These are phyloP conservation scores for Annona cherimola DNA, from an alignment of 164 flowering plant genomes.

Conservation along the genomic window DNA sequence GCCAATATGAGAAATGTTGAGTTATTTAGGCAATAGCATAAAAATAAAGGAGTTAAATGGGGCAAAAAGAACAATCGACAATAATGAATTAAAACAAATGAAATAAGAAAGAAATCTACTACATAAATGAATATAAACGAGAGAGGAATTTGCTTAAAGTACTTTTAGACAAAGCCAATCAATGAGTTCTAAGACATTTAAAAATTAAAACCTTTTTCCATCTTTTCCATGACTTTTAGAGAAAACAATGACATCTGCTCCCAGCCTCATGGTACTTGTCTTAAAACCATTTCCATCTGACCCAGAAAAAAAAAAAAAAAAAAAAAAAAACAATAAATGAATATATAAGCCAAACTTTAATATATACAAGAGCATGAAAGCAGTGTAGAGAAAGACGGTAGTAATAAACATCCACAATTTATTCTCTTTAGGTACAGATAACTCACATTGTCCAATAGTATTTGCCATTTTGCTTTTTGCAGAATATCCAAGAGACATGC, in stretches of 20 bases:
- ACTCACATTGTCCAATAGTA: constrained; percentile 92
- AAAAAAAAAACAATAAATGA: not conserved
- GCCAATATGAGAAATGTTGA: not conserved
- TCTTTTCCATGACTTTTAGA: constrained; percentile 65
- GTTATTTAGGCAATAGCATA: not conserved
- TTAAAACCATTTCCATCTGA: constrained; percentile 98
- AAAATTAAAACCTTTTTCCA: constrained; percentile 54
- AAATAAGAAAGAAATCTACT: not conserved
- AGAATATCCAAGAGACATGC: constrained; percentile 97
- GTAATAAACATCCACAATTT: not conserved
- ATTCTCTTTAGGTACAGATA: not conserved
- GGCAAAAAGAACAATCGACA: not conserved
- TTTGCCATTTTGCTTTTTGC: constrained; percentile 81
- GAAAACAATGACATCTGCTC: constrained; percentile 97
- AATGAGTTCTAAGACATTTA: not conserved
- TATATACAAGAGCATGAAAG: not conserved
- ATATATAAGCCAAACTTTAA: not conserved
- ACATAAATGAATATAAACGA: not conserved
- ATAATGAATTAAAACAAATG: not conserved
- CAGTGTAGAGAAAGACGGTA: not conserved
- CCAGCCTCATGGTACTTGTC: constrained; percentile 98
- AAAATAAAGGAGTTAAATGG: no score
- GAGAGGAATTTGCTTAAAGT: not conserved
- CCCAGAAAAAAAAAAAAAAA: not conserved
- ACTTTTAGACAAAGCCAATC: not conserved